Conservation (phyloP, 2,329 filamentous ascomycete genomes). For the Knoxdaviesia proteae region DNA sequence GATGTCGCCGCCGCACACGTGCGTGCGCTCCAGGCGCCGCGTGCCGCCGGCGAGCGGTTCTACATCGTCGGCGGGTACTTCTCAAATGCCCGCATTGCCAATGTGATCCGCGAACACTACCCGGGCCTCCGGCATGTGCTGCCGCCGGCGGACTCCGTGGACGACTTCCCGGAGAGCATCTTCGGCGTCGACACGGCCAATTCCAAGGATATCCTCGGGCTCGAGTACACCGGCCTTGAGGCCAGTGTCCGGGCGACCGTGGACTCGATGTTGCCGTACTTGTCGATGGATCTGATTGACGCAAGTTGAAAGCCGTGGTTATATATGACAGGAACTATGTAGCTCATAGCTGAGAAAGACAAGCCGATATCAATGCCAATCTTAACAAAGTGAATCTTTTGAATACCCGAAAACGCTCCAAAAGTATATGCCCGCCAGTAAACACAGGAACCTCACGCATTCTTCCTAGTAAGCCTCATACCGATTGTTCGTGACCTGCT, state of each 20-base stretch:
- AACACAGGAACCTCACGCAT: no score
- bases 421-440: no score
- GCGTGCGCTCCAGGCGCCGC: conserved; percentile 31
- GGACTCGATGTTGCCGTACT: conserved; percentile 1
- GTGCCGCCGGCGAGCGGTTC: conserved; percentile 40
- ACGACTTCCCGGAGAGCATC: conserved; percentile 12
- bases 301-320: no score
- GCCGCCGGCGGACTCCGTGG: conserved; percentile 14
- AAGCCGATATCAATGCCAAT: no score
- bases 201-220: conserved; percentile 25
- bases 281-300: no score
- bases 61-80: conserved; percentile 25
- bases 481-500: no score
- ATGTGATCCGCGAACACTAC: conserved; percentile 11
- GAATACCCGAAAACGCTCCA: no score
- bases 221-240: conserved; percentile 27
- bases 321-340: no score
- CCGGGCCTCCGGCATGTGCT: conserved; percentile 11
- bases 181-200: conserved; percentile 28
- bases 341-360: no score
- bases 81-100: conserved; percentile 17
- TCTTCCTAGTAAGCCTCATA: no score
- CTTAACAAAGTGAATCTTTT: no score
- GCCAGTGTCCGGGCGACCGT: conserved; percentile 23
- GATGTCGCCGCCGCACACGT: conserved; percentile 45